These are phyloP conservation scores for Candida endomychidarum DNA, from an alignment of 805 yeast species.

Conservation along the genomic window DNA sequence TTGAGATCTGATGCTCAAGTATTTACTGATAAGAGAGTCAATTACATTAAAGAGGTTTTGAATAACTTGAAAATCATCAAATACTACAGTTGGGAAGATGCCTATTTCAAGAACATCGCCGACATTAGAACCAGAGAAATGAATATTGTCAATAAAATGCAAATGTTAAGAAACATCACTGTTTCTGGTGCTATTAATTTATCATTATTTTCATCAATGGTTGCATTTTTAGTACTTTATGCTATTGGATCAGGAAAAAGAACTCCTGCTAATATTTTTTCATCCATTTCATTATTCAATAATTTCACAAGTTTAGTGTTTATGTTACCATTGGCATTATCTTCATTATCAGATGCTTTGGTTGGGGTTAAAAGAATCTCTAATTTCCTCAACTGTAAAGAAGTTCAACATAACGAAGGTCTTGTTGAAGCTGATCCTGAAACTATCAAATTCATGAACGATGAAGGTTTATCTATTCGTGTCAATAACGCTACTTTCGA, in stretches of 20 bases:
- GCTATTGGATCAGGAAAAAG: constrained; percentile 29
- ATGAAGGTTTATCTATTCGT: constrained; percentile 22
- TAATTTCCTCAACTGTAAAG: constrained; percentile 47
- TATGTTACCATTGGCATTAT: constrained; percentile 68
- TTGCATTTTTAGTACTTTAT: constrained; percentile 43
- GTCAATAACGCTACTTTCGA: constrained; percentile 25
- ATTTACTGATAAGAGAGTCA: constrained; percentile 75
- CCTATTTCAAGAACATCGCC: constrained; percentile 60
- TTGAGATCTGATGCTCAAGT: constrained; percentile 58
- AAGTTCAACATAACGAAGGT: constrained; percentile 34
- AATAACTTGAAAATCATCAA: constrained; percentile 79
- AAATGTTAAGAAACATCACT: constrained; percentile 57
- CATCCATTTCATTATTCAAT: constrained; percentile 69
- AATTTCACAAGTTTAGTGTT: constrained; percentile 61
- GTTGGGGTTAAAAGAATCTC: constrained; percentile 61
- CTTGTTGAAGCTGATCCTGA: constrained; percentile 27
- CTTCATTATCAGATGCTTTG: constrained; percentile 66
- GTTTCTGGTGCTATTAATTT: constrained; percentile 67
- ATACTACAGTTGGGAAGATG: constrained; percentile 88
- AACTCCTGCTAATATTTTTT: constrained; percentile 63
- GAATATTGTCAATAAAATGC: constrained; percentile 58
- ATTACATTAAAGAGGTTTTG: constrained; percentile 73
- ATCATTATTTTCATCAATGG: constrained; percentile 71
- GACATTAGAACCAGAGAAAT: constrained; percentile 63
- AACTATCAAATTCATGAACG: constrained; percentile 22